Conservation (phyloP, 192 early-diverging fungal species). For the Blastocladiella britannica region DNA sequence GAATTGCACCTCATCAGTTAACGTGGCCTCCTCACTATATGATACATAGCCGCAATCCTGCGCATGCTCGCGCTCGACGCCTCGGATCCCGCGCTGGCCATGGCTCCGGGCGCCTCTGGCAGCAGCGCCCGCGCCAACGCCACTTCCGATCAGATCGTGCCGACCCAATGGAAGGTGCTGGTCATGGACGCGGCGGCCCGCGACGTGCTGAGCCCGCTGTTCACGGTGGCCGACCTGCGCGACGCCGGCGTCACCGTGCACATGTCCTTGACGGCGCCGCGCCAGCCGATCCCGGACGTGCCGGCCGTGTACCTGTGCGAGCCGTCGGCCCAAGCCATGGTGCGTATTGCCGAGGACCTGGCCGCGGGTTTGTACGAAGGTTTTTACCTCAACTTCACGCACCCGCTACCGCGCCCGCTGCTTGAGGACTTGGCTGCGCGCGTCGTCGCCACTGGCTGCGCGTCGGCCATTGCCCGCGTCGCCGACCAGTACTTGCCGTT, state of each 20-base stretch:
- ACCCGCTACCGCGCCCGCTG: slow-evolving; percentile 59
- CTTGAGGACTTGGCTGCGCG: slow-evolving; percentile 84
- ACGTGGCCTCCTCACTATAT: too few relatives aligned
- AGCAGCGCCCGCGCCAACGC: background rate
- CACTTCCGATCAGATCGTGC: too few relatives aligned
- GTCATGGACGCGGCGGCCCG: slow-evolving; percentile 84
- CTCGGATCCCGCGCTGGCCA: background rate
- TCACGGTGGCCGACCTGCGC: slow-evolving; percentile 86
- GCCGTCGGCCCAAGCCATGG: slow-evolving; percentile 71
- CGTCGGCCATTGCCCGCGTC: slow-evolving; percentile 64
- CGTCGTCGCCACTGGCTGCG: slow-evolving; percentile 50
- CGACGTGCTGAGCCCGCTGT: slow-evolving; percentile 88
- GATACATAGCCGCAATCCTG: background rate
- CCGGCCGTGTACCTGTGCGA: slow-evolving; percentile 92
- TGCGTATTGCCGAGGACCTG: slow-evolving; percentile 67
- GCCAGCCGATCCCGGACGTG: slow-evolving; percentile 82
- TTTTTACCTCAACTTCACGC: slow-evolving; percentile 90
- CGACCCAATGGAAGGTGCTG: slow-evolving; percentile 84
- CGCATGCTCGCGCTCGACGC: background rate
- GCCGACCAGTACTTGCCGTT: slow-evolving; percentile 91
- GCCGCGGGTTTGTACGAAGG: slow-evolving; percentile 76
- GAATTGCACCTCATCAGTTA: too few relatives aligned
- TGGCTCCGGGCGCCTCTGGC: background rate
- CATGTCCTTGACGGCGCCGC: slow-evolving; percentile 38
- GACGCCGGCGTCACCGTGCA: slow-evolving; percentile 93